phyloP scores from a whole-genome alignment of 352 stramenopile species.

The Phytophthora sp. region DNA sequence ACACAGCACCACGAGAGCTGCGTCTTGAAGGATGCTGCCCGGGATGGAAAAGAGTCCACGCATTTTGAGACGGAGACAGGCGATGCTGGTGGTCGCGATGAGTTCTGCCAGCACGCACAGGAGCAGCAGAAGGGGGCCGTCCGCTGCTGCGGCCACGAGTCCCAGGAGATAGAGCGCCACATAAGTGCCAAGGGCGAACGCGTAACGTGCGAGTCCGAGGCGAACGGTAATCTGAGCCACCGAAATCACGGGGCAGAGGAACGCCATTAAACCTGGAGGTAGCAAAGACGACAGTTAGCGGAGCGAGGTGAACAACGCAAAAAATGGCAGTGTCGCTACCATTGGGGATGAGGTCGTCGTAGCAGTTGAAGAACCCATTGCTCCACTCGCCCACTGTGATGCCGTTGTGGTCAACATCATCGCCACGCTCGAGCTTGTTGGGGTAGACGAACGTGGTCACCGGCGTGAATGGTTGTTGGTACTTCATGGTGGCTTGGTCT shows the following conservation, averaged over 20 bases:
- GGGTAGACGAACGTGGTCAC: constrained; percentile 24
- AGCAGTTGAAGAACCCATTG: constrained; percentile 38
- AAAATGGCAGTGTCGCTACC: constrained; percentile 9
- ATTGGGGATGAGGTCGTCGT: constrained; percentile 40
- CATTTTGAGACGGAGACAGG: constrained; percentile 46
- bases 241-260: constrained; percentile 40
- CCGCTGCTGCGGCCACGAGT: constrained; percentile 16
- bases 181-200: constrained; percentile 23
- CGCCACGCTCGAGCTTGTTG: constrained; percentile 28
- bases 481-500: constrained; percentile 19
- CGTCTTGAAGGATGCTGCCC: constrained; percentile 42
- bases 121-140: constrained; percentile 3
- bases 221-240: constrained; percentile 41
- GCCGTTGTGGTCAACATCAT: constrained; percentile 36
- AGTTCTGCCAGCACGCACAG: constrained; percentile 18
- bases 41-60: constrained; percentile 58
- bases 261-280: constrained; percentile 36
- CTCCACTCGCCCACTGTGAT: constrained; percentile 40
- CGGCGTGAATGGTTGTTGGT: constrained; percentile 5
- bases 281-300: neutral
- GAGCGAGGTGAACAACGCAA: neutral
- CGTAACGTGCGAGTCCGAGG: constrained; percentile 36
- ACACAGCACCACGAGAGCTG: constrained; percentile 41
- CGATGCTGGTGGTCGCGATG: constrained; percentile 18
- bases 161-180: constrained; percentile 25